Evolutionary conservation across 2,329 filamentous ascomycete species (phyloP), one percentile per base, ranked within the genome.

Genomic region (Lasiodiplodia sp.): DNA sequence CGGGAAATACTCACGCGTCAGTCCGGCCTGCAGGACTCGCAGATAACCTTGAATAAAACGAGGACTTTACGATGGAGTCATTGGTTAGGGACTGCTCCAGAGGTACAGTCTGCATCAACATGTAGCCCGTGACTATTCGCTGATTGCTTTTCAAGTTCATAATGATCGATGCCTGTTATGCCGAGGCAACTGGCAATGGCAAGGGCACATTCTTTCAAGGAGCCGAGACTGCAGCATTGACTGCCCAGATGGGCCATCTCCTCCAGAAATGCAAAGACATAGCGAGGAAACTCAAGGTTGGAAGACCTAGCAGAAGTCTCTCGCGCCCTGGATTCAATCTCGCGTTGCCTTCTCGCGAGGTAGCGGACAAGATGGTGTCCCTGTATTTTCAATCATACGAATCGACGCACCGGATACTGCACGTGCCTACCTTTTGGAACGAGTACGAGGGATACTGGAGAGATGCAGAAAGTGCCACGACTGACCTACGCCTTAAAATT

Each of bases 391-490:
- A 65, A 18, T 68, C 71, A 38, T 75, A 73, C 53, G 75, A 75
- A 57, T 71, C 73, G n/a, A 72, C 72, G 6, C 70, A 73, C 51
- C 68, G 74, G 6, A 67, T 76, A 11, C 47, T 75, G 2, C 75
- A 76, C 53, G 67, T 72, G 1, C 72, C 72, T 2, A 74, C 73
- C 5, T 76, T 76, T 44, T 66, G 72, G 65, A 68, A 66, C n/a
- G 70, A 72, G 37, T 75, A 74, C 55, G 52, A 71, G 2, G 56
- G 68, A 28, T 71, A 74, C 18, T 75, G 74, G 74, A 65, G 58
- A 37, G 69, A 69, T 12, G 64, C 64, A 4, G 72, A 73, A 28
- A 44, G 14, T 6, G 72, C 74, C 1, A 70, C 68, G 3, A 66
- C 16, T 37, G 37, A 44, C 7, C 10, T 51, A 1, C 44, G 23